These are phyloP conservation scores for Heritiera fomes DNA, from an alignment of 345 rosid species.

Conservation along the genomic window DNA sequence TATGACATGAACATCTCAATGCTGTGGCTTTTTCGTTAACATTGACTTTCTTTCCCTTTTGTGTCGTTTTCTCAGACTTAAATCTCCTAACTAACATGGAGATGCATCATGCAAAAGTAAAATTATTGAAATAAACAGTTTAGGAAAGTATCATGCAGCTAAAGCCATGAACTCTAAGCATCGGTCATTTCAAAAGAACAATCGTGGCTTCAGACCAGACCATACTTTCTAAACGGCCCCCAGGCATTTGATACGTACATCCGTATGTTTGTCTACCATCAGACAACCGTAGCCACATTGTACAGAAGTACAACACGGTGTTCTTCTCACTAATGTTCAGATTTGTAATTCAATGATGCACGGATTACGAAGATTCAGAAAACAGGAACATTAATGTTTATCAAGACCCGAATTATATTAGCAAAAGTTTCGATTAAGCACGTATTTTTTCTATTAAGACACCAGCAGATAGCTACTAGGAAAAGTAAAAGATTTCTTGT, in stretches of 20 bases:
- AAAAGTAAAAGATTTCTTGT: not conserved
- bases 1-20: not conserved
- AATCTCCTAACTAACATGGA: too few species aligned
- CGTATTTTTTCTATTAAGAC: too few species aligned
- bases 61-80: too few species aligned
- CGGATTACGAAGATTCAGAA: not conserved
- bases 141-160: not conserved
- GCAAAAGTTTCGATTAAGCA: too few species aligned
- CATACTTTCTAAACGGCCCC: not conserved
- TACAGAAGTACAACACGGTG: not conserved
- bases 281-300: slow-evolving; percentile 5
- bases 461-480: not conserved
- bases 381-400: slow-evolving; percentile 2
- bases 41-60: not conserved
- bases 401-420: not conserved
- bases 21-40: not conserved
- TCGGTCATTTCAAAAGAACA: not conserved
- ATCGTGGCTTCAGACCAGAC: not conserved
- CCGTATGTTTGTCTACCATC: not conserved
- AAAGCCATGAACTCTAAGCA: not conserved
- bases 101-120: not conserved
- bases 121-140: not conserved
- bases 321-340: too few species aligned
- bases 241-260: not conserved
- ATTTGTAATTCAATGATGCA: not conserved